Percentiles rank a stretch among this genome's conserved stretches.
Evolutionary conservation across 306 rosid genomes (phyloP).

Genomic region (Fragaria vesca): DNA sequence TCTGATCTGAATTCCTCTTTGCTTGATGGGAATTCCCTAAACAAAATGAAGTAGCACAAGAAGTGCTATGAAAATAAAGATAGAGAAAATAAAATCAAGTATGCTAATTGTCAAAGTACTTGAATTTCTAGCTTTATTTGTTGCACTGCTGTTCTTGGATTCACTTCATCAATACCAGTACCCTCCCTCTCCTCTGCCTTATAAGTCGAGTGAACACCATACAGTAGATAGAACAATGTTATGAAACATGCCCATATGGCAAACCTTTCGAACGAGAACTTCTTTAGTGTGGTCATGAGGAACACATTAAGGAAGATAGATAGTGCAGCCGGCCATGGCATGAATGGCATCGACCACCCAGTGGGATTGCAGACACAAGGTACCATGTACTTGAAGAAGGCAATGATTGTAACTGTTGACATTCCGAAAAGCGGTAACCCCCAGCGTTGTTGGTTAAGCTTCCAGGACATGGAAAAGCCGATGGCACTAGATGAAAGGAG

Average conservation of each 20-base stretch:
- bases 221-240: constrained; percentile 71
- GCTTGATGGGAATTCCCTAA: constrained; percentile 14
- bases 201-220: constrained; percentile 91
- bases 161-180: constrained; percentile 32
- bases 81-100: neutral
- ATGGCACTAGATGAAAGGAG: constrained; percentile 62
- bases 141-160: constrained; percentile 37
- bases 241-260: constrained; percentile 66
- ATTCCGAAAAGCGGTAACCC: constrained; percentile 51
- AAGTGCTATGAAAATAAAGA: neutral
- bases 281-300: constrained; percentile 65
- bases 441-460: constrained; percentile 62
- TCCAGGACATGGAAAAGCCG: constrained; percentile 76
- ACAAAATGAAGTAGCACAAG: neutral
- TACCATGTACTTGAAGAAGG: constrained; percentile 53
- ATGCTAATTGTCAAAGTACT: constrained; percentile 33
- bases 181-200: constrained; percentile 65
- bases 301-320: constrained; percentile 80
- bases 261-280: constrained; percentile 59
- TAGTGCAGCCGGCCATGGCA: constrained; percentile 92
- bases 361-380: constrained; percentile 27
- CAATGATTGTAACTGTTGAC: constrained; percentile 47
- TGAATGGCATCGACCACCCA: constrained; percentile 75
- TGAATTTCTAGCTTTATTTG: constrained; percentile 67
- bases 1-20: constrained; percentile 10